Evolutionary conservation across 2,329 filamentous ascomycete genomes (phyloP).

Genomic region (Teratosphaeria epicoccoides): DNA sequence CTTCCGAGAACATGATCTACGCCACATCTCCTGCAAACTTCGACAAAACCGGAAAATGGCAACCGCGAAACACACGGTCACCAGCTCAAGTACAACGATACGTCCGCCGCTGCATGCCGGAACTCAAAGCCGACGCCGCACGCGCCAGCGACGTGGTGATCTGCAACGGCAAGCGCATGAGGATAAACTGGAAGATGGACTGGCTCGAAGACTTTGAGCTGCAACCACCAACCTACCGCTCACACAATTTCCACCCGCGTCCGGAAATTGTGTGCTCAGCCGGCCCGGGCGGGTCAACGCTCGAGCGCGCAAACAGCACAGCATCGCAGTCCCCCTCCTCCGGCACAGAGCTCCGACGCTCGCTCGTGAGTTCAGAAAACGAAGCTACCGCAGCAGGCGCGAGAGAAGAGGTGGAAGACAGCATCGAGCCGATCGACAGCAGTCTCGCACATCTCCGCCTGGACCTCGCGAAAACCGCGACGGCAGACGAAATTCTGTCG

Average conservation of each 20-base stretch:
- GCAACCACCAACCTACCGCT: conserved; percentile 35
- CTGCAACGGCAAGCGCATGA: conserved; percentile 31
- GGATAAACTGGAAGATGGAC: conserved; percentile 34
- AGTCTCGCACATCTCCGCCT: conserved; percentile 10
- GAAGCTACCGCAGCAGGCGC: neutral
- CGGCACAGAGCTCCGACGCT: neutral
- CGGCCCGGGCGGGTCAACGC: neutral
- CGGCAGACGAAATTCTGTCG: neutral
- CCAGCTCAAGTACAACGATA: conserved; percentile 33
- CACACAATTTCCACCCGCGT: conserved; percentile 16
- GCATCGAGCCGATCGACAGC: conserved; percentile 11
- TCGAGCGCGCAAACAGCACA: conserved; percentile 6
- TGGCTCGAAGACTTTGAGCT: conserved; percentile 32
- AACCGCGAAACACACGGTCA: conserved; percentile 23
- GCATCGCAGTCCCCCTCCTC: conserved; percentile 12
- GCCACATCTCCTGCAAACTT: conserved; percentile 23
- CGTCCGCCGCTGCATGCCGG: conserved; percentile 37
- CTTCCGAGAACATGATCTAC: conserved; percentile 24
- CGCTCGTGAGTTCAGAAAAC: neutral
- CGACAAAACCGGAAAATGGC: conserved; percentile 25
- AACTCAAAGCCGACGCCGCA: conserved; percentile 33
- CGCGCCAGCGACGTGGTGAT: conserved; percentile 39
- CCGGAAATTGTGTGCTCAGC: neutral
- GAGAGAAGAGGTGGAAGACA: neutral
- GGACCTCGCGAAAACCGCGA: conserved; percentile 12